phyloP scores from a whole-genome alignment of 495 filamentous ascomycete species.

The Thermothielavioides terrestris region DNA sequence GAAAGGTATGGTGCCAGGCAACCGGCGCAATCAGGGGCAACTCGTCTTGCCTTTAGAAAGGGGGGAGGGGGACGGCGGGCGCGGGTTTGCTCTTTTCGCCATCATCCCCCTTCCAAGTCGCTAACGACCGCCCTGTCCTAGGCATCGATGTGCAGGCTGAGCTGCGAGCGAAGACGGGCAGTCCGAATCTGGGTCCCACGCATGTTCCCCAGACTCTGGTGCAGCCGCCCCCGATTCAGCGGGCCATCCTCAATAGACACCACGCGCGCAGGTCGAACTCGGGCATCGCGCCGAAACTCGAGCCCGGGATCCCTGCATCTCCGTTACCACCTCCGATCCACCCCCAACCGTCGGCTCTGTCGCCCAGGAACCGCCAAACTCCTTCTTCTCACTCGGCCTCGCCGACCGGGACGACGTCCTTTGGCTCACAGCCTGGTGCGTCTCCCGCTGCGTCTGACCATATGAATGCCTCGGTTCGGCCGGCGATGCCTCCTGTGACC shows the following conservation, averaged over 20 bases:
- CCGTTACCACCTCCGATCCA: conserved; percentile 46
- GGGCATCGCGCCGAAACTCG: conserved; percentile 63
- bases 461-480: conserved; percentile 32
- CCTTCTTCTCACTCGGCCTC: conserved; percentile 77
- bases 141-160: conserved; percentile 98
- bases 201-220: conserved; percentile 54
- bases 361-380: conserved; percentile 63
- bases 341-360: conserved; percentile 39
- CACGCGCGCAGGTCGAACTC: conserved; percentile 59
- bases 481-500: conserved; percentile 30
- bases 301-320: conserved; percentile 45
- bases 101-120: background rate
- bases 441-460: conserved; percentile 57
- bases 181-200: conserved; percentile 57
- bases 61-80: no score
- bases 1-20: conserved; percentile 56
- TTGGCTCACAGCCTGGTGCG: conserved; percentile 58
- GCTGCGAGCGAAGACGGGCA: conserved; percentile 76
- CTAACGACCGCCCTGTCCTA: conserved; percentile 23
- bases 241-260: conserved; percentile 63
- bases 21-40: background rate
- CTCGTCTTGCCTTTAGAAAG: background rate
- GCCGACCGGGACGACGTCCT: conserved; percentile 65
- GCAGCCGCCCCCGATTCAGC: conserved; percentile 60
- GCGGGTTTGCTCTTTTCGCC: background rate